Evolutionary conservation across 2,329 filamentous ascomycete genomes (phyloP).

Genomic region (Colletotrichum paranaense): DNA sequence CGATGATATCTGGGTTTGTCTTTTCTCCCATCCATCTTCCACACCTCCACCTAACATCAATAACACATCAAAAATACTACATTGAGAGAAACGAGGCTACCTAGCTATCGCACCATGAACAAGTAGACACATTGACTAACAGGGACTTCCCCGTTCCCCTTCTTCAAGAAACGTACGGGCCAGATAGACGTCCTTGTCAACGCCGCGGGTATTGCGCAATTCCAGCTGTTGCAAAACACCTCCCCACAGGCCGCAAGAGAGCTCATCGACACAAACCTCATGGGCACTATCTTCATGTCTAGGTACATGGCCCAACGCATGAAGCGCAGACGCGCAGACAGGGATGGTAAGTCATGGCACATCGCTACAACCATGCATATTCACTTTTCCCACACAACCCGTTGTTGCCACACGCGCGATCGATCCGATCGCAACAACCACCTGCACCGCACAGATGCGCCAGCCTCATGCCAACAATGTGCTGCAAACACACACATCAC

Average conservation of each 20-base stretch:
- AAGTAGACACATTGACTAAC: constrained; percentile 10
- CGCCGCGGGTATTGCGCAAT: constrained; percentile 79
- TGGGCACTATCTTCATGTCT: constrained; percentile 72
- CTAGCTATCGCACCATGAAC: not conserved
- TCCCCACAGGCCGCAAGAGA: constrained; percentile 60
- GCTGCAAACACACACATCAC: not conserved
- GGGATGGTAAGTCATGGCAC: constrained; percentile 39
- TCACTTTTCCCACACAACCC: not conserved
- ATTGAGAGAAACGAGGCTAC: not conserved
- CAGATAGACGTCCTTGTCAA: constrained; percentile 76
- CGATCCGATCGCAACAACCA: constrained; percentile 11
- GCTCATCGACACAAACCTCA: constrained; percentile 78
- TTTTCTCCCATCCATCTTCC: not conserved
- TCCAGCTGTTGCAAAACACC: constrained; percentile 70
- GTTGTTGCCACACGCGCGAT: constrained; percentile 3
- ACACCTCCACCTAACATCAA: not conserved
- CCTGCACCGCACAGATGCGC: constrained; percentile 18
- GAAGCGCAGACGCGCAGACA: constrained; percentile 46
- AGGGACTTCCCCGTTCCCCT: not conserved
- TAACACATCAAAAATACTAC: not conserved
- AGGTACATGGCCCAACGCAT: constrained; percentile 61
- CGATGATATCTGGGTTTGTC: constrained; percentile 34
- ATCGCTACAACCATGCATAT: not conserved
- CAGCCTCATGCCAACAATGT: not conserved
- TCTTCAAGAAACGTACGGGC: constrained; percentile 28